Base-by-base conservation (phyloP, 163 green algal species). In the Chloromonas sp. region DNA sequence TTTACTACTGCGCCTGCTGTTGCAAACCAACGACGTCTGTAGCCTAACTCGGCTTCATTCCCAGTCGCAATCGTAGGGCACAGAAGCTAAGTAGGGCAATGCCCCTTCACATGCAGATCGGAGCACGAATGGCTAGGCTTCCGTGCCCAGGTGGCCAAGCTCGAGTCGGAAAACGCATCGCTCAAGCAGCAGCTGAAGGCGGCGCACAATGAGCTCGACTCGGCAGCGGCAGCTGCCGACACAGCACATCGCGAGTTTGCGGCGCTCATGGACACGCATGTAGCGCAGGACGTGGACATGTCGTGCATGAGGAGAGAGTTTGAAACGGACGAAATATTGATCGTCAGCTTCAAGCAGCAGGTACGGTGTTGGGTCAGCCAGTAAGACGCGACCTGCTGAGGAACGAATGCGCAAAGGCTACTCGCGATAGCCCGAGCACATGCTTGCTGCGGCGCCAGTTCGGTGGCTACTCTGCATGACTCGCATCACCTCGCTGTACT, bases 261-360 rank as follows among this genome's bases (percentile, higher is more conserved):
- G 13, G 71, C 14, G 5, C 71, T 79, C 66, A 74, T 74, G 66
- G 5, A 74, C 5, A 11, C 66, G 66, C 66, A 74, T 36, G 13
- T 79, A 14, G n/a, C 2, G 8, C 81, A 84, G 81, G 81, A 79
- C 2, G 81, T 84, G 36, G 81, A 79, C 57, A 58, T 79, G 62
- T 61, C 61, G 66, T 36, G 66, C 14, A 60, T 84, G 81, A 60
- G 66, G 5, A 62, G 71, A 1, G 81, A 84, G 14, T 79, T 70
- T 79, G 81, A 84, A 58, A 84, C 81, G 36, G 81, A 84, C 11
- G 81, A 84, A 70, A 84, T 84, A 62, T 70, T 84, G 36, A 60
- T 84, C 5, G 60, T 82, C 36, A 82, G 79, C 79, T 58, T 79
- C 71, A 79, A 79, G 13, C 71, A 79, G 13, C 71, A 79, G 71